These are phyloP conservation scores for Polytrichum formosum DNA, from an alignment of 225 moss, liverwort and hornwort genomes.

Conservation along the genomic window DNA sequence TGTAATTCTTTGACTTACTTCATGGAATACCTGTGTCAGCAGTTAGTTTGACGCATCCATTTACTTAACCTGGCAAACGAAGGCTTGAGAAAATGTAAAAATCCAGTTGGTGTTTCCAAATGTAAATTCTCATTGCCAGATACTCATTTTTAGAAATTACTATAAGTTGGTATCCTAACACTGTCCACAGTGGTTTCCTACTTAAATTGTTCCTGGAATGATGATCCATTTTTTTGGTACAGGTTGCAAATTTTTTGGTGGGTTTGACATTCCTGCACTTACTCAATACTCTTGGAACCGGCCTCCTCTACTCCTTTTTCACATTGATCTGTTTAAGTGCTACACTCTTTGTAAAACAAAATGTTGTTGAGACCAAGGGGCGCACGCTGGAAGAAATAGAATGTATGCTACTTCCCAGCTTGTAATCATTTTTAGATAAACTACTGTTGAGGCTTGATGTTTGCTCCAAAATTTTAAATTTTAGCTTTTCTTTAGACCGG, in stretches of 20 bases:
- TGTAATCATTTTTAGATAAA: constrained; percentile 2
- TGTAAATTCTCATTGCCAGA: no score
- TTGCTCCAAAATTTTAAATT: background rate
- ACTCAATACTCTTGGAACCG: constrained; percentile 64
- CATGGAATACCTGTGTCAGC: background rate
- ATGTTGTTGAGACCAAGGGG: constrained; percentile 83
- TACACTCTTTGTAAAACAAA: constrained; percentile 54
- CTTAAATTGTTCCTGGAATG: background rate
- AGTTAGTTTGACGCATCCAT: no score
- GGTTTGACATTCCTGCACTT: constrained; percentile 73
- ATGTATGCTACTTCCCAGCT: constrained; percentile 46
- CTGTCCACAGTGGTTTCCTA: no score
- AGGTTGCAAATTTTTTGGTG: constrained; percentile 76
- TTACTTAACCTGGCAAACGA: no score
- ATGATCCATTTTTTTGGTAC: background rate
- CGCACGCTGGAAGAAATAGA: constrained; percentile 84
- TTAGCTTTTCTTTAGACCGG: constrained; percentile 8
- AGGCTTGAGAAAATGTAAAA: no score
- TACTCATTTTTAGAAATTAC: no score
- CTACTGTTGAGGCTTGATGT: background rate
- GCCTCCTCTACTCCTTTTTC: constrained; percentile 64
- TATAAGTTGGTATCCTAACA: no score
- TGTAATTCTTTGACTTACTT: background rate
- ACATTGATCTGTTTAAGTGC: constrained; percentile 59
- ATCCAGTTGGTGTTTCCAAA: no score